Conservation (phyloP, 768 basidiomycete genomes). For the Leucosporidium scottii region DNA sequence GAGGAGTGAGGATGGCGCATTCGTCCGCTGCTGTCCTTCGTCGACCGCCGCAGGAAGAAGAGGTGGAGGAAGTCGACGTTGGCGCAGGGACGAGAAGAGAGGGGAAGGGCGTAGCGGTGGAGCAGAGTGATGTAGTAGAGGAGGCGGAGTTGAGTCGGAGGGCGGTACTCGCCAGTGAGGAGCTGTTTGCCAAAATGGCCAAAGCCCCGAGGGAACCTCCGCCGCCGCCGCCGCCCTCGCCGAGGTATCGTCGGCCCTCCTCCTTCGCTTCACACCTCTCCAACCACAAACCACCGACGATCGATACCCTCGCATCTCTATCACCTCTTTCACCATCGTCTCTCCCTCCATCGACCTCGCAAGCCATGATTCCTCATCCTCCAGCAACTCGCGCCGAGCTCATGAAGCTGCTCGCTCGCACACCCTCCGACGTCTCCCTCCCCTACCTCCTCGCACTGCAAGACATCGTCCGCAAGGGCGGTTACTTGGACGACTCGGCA, state of each 20-base stretch:
- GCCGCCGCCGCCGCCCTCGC: neutral
- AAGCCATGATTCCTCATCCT: neutral
- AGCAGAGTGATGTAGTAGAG: neutral
- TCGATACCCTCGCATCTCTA: no score
- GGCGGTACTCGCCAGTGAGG: neutral
- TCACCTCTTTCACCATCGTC: neutral
- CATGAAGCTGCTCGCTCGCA: neutral
- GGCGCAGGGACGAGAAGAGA: neutral
- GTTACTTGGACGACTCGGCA: conserved; percentile 6
- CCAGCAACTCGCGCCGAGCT: neutral
- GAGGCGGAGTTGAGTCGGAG: neutral
- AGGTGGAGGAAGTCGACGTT: neutral
- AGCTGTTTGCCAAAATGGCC: neutral
- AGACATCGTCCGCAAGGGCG: neutral
- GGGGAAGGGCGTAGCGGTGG: neutral
- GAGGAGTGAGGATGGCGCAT: neutral
- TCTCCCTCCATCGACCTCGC: neutral
- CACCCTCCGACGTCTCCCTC: neutral
- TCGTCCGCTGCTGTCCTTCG: neutral
- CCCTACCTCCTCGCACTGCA: neutral
- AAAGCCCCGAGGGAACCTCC: neutral
- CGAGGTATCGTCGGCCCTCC: neutral
- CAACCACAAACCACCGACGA: neutral
- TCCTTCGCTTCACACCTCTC: neutral
- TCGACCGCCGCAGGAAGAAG: neutral